These are phyloP conservation scores for Camellia granthamiana DNA, from an alignment of 148 eudicot genomes.

Conservation along the genomic window DNA sequence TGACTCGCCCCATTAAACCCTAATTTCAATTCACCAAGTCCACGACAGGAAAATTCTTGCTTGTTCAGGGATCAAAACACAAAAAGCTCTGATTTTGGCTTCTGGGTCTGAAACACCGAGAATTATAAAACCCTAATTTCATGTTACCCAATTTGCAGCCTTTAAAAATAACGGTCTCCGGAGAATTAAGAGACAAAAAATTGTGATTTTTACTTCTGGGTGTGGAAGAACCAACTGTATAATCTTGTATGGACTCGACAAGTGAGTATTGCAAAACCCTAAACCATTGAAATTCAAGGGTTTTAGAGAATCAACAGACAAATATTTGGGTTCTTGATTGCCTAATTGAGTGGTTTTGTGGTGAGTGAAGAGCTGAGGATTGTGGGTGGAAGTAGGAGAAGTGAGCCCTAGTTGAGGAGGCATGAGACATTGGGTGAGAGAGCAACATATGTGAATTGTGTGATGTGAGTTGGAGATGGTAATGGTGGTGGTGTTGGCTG, in stretches of 20 bases:
- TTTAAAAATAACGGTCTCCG: too few species aligned
- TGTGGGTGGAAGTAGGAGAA: not conserved
- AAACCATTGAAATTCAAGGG: conserved; percentile 15
- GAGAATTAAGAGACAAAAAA: conserved; percentile 6
- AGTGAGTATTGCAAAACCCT: not conserved
- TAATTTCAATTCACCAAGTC: conserved; percentile 16
- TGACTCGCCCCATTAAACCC: conserved; percentile 19
- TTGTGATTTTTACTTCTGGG: conserved; percentile 5
- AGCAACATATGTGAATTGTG: conserved; percentile 4
- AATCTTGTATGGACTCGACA: not conserved
- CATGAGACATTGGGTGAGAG: conserved; percentile 5
- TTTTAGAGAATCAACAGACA: conserved; percentile 9
- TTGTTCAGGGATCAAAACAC: conserved; percentile 11
- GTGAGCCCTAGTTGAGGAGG: not conserved
- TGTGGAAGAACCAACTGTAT: not conserved
- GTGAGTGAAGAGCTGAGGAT: conserved; percentile 18
- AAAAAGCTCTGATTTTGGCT: conserved; percentile 14
- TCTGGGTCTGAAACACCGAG: conserved; percentile 19
- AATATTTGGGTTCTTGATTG: not conserved
- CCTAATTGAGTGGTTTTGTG: conserved; percentile 11
- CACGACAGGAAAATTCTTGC: conserved; percentile 5
- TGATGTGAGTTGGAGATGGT: not conserved
- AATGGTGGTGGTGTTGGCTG: not conserved
- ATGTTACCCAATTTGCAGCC: conserved; percentile 3
- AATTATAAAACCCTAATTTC: conserved; percentile 25